phyloP scores from a whole-genome alignment of 768 basidiomycete species.

The Clitopilus passeckerianus region DNA sequence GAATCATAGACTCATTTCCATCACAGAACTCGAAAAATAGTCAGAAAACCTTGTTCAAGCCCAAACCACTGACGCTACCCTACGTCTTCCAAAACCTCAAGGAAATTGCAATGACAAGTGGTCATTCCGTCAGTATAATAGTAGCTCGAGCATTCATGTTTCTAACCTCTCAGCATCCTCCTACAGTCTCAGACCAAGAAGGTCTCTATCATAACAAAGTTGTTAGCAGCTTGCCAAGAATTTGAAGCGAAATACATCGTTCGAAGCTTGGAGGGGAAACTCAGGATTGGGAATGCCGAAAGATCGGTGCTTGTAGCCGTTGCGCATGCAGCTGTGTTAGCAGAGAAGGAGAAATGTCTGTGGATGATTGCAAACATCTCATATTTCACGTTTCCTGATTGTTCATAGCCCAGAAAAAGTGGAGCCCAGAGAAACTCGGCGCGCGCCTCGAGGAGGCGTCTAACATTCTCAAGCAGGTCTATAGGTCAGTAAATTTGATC shows the following conservation, averaged over 20 bases:
- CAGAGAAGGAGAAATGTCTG: slow-evolving; percentile 55
- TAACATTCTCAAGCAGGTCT: slow-evolving; percentile 81
- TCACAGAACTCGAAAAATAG: slow-evolving; percentile 84
- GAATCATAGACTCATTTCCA: neutral
- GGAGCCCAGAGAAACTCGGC: slow-evolving; percentile 69
- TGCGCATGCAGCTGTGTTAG: slow-evolving; percentile 84
- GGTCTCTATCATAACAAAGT: slow-evolving; percentile 89
- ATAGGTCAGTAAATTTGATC: slow-evolving; percentile 57
- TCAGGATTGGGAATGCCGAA: slow-evolving; percentile 96
- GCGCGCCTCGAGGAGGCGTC: slow-evolving; percentile 72
- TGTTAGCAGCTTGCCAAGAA: slow-evolving; percentile 88
- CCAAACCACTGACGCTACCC: slow-evolving; percentile 83
- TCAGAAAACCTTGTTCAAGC: slow-evolving; percentile 92
- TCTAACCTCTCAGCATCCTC: neutral
- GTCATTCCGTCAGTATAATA: slow-evolving; percentile 57
- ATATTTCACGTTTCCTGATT: slow-evolving; percentile 1
- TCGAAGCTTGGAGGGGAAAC: slow-evolving; percentile 92
- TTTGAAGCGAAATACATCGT: slow-evolving; percentile 96
- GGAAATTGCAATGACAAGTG: slow-evolving; percentile 84
- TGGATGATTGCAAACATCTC: neutral
- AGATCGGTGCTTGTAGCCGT: slow-evolving; percentile 93
- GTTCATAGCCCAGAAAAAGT: slow-evolving; percentile 61
- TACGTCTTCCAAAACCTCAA: slow-evolving; percentile 86
- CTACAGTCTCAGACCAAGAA: slow-evolving; percentile 92
- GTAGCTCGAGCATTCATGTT: neutral